Conservation (phyloP, 73 alveolate species). For the Tetrahymena borealis region DNA sequence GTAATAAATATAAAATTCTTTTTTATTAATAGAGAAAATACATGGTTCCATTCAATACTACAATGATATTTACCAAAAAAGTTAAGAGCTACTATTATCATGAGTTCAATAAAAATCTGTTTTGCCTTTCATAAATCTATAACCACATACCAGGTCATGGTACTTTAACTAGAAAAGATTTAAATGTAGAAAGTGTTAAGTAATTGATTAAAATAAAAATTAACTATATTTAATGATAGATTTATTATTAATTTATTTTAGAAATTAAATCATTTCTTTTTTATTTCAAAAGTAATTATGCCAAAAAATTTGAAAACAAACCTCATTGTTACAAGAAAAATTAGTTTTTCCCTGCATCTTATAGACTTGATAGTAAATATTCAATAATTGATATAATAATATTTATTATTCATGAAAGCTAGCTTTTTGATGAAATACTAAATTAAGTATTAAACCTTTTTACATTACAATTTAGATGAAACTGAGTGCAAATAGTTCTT, state of each 20-base stretch:
- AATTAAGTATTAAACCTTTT: no score
- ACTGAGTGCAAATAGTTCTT: neutral
- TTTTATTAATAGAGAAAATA: neutral
- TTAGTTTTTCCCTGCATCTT: neutral
- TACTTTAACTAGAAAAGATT: conserved; percentile 1
- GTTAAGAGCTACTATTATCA: neutral
- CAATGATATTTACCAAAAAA: neutral
- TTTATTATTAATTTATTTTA: no score
- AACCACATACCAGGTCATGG: conserved; percentile 38
- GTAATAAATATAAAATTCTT: no score
- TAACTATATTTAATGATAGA: no score
- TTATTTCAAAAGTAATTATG: neutral
- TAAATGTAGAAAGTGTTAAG: neutral
- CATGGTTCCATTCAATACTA: neutral
- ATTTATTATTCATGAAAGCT: no score
- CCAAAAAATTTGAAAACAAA: conserved; percentile 1
- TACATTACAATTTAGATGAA: neutral
- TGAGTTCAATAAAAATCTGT: neutral
- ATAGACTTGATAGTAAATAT: neutral
- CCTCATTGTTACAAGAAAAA: neutral
- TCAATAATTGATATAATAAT: neutral
- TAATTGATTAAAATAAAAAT: neutral
- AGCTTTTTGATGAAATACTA: no score
- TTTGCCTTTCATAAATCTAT: neutral
- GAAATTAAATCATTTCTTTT: neutral